Base-by-base conservation (phyloP, 768 basidiomycete species). In the Amanita pseudoporphyria region DNA sequence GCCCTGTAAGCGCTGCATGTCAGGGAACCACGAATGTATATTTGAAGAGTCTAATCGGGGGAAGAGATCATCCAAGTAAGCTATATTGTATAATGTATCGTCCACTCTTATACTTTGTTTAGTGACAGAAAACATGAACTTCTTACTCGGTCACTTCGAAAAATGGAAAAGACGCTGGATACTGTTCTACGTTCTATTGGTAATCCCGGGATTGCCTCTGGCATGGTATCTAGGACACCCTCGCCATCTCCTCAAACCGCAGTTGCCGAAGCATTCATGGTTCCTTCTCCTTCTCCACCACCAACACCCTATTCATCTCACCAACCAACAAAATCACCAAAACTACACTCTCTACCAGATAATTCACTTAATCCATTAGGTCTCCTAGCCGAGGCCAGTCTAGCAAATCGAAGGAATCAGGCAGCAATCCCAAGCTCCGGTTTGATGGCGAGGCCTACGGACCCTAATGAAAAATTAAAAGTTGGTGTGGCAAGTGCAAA, bases 1-100 rank as follows among this genome's bases (percentile, higher is more conserved):
- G 0, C 89, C 92, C 0, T 96, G 92, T 70, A 94, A 92, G 60
- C 83, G 92, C 18, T 96, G 92, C 58, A 66, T 69, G 40, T 60
- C 80, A 0, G 84, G 87, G 16, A 79, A 79, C 56, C 87, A 94
- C 59, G 90, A 95, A 57, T 99, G 96, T 60, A 79, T 96, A 38
- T 98, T 99, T 55, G 93, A 98, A 68, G 95, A 97, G 63, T 91
- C 87, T 1, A 94, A 97, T 62, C 78, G 96, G 42, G 96, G 96
- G 36, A 95, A 94, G 64, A 81, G 89, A 9, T 80, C 86, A 18
- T 77, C 84, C 48, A 90, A 88, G 88, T 89, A 65, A 55, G 76
- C 58, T 18, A 45, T 18, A 42, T 52, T 47, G 36, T 38, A 47
- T 19, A 45, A 26, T 43, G 37, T 52, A 45, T 26, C 26, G 40